Evolutionary conservation across 164 flowering plant species (phyloP).

Genomic region (Magnolia changhungtana): DNA sequence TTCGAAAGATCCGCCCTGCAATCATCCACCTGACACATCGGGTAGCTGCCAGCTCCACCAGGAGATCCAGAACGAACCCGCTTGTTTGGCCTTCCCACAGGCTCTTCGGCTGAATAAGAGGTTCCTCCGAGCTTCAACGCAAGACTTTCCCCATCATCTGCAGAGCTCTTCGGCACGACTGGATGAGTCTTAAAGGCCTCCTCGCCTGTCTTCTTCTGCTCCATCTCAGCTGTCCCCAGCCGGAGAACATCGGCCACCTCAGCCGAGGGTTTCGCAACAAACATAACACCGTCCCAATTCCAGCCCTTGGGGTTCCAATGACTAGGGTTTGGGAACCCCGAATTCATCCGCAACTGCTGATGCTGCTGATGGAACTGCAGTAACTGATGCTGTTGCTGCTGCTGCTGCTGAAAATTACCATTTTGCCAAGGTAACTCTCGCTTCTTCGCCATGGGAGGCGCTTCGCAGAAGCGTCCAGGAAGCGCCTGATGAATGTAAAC

Average conservation of each 20-base stretch:
- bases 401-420: conserved; percentile 23
- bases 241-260: conserved; percentile 20
- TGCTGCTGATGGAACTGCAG: conserved; percentile 20
- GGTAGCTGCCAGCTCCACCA: conserved; percentile 38
- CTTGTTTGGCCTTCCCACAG: conserved; percentile 48
- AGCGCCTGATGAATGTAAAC: conserved; percentile 47
- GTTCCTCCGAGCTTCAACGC: conserved; percentile 58
- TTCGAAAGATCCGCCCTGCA: conserved; percentile 68
- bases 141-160: conserved; percentile 38
- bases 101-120: conserved; percentile 22
- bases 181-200: conserved; percentile 6
- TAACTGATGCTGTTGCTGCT: conserved; percentile 17
- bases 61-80: conserved; percentile 77
- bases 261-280: conserved; percentile 52
- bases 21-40: conserved; percentile 85
- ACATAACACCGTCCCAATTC: conserved; percentile 70
- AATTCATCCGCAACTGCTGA: conserved; percentile 18
- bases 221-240: conserved; percentile 15
- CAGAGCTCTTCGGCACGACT: conserved; percentile 9
- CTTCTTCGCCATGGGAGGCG: conserved; percentile 49
- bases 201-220: conserved; percentile 22
- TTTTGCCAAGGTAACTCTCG: conserved; percentile 51
- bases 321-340: conserved; percentile 16
- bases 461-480: conserved; percentile 41
- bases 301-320: conserved; percentile 69